Evolutionary conservation across 2,329 filamentous ascomycete genomes (phyloP), one percentile per base, ranked within the genome.

Genomic region (Epichloe hybrida): DNA sequence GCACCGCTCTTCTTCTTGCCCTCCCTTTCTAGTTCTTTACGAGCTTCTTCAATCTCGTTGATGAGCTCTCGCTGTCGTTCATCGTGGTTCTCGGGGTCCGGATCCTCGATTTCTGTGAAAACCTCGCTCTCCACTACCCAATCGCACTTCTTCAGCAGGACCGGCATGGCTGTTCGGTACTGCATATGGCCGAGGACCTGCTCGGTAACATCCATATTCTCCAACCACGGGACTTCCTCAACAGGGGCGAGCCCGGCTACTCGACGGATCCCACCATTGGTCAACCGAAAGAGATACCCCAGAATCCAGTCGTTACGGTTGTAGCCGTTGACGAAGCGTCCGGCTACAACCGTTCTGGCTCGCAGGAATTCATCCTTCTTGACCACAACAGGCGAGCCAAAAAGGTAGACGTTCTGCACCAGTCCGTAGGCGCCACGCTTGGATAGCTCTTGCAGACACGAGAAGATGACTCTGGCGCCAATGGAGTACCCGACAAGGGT

Each of bases 291-390:
- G 1, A 98, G 80, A 64, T 98, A 98, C 54, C 84, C 89, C 47
- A 98, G 69, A 61, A 98, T 97, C 93, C 93, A 98, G 69, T 98
- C 93, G 64, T 93, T 96, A 46, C 79, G 85, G 58, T 93, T 87
- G 69, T 90, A 98, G 15, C 88, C 93, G 62, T 95, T 98, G 56
- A 98, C 81, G 58, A 97, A 95, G 41, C 90, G 80, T n/a, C 93
- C 93, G 7, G 87, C 78, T 3, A 97, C 86, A 3, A 95, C 83
- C n/a, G 84, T 84, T 50, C 85, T 81, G 9, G 84, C 86, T 59
- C 79, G 84, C 23, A 90, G 67, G 59, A 87, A 97, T 55, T 98
- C 93, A 51, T 97, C 91, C 61, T 81, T 85, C 65, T 91, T 96
- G 46, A 88, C 87, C 9, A 98, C 90, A 9, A 96, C 75, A 3